These are phyloP conservation scores for Sonneratia caseolaris DNA, from an alignment of 345 rosid species.

Conservation along the genomic window DNA sequence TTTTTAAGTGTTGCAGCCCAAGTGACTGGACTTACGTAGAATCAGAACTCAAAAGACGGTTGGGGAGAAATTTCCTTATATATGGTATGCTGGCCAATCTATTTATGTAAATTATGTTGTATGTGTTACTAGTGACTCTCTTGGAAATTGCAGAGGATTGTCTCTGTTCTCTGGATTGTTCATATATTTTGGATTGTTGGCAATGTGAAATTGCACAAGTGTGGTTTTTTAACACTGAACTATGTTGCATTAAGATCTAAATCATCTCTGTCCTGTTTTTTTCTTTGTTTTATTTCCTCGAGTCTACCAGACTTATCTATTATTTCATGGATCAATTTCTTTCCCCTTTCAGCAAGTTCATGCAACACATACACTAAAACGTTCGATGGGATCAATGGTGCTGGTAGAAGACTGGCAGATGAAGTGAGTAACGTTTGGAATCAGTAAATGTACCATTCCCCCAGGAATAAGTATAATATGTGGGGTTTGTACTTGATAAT, in stretches of 20 bases:
- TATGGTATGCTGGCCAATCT: slow-evolving; percentile 35
- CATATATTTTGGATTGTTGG: neutral
- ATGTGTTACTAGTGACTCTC: neutral
- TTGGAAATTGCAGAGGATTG: neutral
- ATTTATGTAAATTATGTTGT: neutral
- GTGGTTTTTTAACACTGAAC: neutral
- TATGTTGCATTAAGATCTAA: neutral
- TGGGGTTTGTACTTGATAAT: neutral
- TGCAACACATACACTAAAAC: slow-evolving; percentile 71
- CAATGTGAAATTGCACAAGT: neutral
- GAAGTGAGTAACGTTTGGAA: slow-evolving; percentile 48
- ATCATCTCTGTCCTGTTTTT: neutral
- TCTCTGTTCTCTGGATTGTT: neutral
- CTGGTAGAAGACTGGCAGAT: slow-evolving; percentile 85
- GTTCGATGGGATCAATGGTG: slow-evolving; percentile 82
- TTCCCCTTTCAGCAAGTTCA: slow-evolving; percentile 67
- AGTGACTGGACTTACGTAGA: slow-evolving; percentile 94
- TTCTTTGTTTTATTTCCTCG: neutral
- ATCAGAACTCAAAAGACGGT: slow-evolving; percentile 81
- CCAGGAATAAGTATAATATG: neutral
- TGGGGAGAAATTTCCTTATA: slow-evolving; percentile 78
- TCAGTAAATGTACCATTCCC: neutral
- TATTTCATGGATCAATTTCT: slow-evolving; percentile 1
- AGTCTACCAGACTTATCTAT: neutral
- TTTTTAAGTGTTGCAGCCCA: slow-evolving; percentile 50